Percentiles rank a stretch among this genome's conserved stretches.
These are phyloP conservation scores for Fusarium sp. DNA, from an alignment of 2,329 filamentous ascomycete genomes.

Conservation along the genomic window DNA sequence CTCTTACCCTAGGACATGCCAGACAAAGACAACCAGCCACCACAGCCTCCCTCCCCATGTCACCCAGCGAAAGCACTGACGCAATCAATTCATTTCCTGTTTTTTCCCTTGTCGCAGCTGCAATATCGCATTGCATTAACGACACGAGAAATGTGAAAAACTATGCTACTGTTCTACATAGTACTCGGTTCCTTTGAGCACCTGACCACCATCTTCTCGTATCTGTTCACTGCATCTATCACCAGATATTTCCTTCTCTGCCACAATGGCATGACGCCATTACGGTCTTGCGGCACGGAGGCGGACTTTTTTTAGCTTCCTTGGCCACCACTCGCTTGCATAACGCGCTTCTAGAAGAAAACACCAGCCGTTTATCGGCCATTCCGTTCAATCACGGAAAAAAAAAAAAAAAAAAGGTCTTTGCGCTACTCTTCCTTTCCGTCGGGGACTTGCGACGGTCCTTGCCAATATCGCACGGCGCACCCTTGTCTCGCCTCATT, in stretches of 20 bases:
- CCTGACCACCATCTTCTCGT: background rate
- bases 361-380: constrained; percentile 2
- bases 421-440: background rate
- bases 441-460: background rate
- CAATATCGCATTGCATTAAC: constrained; percentile 6
- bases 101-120: constrained; percentile 7
- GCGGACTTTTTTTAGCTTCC: constrained; percentile 1
- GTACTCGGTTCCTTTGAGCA: background rate
- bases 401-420: background rate
- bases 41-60: constrained; percentile 12
- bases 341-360: constrained; percentile 10
- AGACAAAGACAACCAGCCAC: background rate
- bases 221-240: background rate
- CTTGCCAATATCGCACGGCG: constrained; percentile 12
- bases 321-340: background rate
- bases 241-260: constrained; percentile 2
- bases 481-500: constrained; percentile 1
- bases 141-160: background rate
- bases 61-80: constrained; percentile 18
- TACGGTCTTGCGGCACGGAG: background rate
- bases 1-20: background rate
- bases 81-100: constrained; percentile 28
- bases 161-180: background rate
- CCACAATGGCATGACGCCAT: constrained; percentile 21
- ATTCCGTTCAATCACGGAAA: constrained; percentile 1